Base-by-base conservation (phyloP, 1,284 basidiomycete genomes). In the Trametes hirsuta region DNA sequence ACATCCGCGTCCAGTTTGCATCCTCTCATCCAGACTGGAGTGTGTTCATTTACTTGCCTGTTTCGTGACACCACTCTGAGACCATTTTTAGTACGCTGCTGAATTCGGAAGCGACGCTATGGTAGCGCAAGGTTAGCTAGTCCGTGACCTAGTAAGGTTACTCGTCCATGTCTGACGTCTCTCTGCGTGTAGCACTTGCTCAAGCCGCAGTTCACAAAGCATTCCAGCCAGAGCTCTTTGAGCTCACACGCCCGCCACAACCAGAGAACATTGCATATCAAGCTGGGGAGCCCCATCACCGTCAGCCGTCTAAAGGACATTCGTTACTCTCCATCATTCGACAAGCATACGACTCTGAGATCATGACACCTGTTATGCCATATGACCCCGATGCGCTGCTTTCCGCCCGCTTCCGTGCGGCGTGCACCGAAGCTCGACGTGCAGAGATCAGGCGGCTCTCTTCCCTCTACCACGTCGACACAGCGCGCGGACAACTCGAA, bases 11-110 rank as follows among this genome's bases (percentile, higher is more conserved):
- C n/a, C 61, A 85, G 83, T 4, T 55, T 82, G 4, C 83, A 91
- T 71, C 86, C 87, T 0, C 74, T 87, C 53, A 90, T 91, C 44
- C 85, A 88, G 67, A 72, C 83, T 35, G 88, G 88, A 41, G 84
- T 87, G 71, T 39, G 48, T 22, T 3, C 44, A 56, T 45, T 50
- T 51, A 34, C 24, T 25, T 30, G 11, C 1, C 5, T 36, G 15
- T 41, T 9, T 18, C 36, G 24, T 41, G 1, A 22, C 21, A n/a
- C 42, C 45, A 37, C 6, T 2, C 5, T 30, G 15, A 8, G n/a
- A 3, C 18, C 1, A 6, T 6, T 25, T 51, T 10, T 61, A 86
- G 78, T 86, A 86, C 63, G 87, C 82, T 4, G 70, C 81, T 3
- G 87, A 90, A 64, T 89, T 90, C 64, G 77, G 77, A 0, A 82